These are phyloP conservation scores for Ceriops decandra DNA, from an alignment of 345 rosid genomes.

Conservation along the genomic window DNA sequence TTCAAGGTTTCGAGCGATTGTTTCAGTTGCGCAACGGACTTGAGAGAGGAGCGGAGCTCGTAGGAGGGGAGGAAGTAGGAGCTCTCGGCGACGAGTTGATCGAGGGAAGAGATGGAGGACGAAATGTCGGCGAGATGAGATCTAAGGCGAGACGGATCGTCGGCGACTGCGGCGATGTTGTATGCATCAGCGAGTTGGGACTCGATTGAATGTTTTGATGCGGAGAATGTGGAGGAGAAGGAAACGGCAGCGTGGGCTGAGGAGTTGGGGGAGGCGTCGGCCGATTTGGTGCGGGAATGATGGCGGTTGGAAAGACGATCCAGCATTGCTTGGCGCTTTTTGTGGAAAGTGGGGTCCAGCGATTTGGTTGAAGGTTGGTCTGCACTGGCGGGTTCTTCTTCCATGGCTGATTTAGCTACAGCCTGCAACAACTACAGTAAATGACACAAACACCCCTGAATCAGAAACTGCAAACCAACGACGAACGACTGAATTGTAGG, in stretches of 20 bases:
- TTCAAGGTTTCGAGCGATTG: constrained; percentile 51
- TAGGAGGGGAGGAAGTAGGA: constrained; percentile 73
- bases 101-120: constrained; percentile 57
- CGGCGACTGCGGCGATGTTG: constrained; percentile 14
- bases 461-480: too few relatives aligned
- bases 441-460: too few relatives aligned
- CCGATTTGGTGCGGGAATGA: constrained; percentile 45
- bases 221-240: constrained; percentile 61
- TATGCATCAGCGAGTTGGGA: constrained; percentile 38
- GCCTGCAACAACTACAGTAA: too few relatives aligned
- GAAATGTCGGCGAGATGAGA: constrained; percentile 52
- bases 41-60: constrained; percentile 73
- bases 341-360: constrained; percentile 21
- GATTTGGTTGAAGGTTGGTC: not conserved
- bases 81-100: constrained; percentile 67
- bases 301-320: constrained; percentile 78
- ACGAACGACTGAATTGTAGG: too few relatives aligned
- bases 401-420: constrained; percentile 7
- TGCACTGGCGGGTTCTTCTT: constrained; percentile 5
- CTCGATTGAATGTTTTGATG: constrained; percentile 47
- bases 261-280: constrained; percentile 28
- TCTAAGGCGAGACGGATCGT: constrained; percentile 41
- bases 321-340: constrained; percentile 72
- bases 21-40: constrained; percentile 58
- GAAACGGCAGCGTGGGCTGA: constrained; percentile 46